These are phyloP conservation scores for Herpetospermum pedunculosum DNA, from an alignment of 306 rosid genomes.

Conservation along the genomic window DNA sequence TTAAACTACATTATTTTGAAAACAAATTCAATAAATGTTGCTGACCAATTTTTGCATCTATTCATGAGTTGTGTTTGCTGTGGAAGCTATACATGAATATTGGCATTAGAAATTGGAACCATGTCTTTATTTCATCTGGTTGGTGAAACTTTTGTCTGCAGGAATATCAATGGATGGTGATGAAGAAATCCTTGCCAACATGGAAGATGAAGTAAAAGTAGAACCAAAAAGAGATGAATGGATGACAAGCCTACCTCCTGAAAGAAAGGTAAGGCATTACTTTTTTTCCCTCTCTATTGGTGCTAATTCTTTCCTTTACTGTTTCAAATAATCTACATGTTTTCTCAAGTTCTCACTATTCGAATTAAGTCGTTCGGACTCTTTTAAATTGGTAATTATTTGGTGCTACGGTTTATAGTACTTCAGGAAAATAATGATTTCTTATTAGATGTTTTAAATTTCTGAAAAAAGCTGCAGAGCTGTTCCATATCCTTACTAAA, in stretches of 20 bases:
- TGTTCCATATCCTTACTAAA: neutral
- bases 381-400: neutral
- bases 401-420: no score
- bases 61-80: neutral
- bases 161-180: constrained; percentile 98
- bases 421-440: neutral
- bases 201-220: constrained; percentile 42
- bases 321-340: neutral
- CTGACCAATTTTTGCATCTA: neutral
- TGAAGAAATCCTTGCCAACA: constrained; percentile 72
- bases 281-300: neutral
- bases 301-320: neutral
- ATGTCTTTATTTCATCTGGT: neutral
- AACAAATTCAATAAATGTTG: no score
- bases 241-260: constrained; percentile 94
- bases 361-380: neutral
- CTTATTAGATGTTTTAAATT: neutral
- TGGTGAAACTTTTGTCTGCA: constrained; percentile 15
- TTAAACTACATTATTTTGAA: no score
- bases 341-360: constrained; percentile 1
- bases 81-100: neutral
- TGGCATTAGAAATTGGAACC: neutral
- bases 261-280: constrained; percentile 48
- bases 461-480: neutral
- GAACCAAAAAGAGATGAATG: constrained; percentile 83